Conservation (phyloP, 176 grass and related monocot genomes). For the Bonia amplexicaulis region DNA sequence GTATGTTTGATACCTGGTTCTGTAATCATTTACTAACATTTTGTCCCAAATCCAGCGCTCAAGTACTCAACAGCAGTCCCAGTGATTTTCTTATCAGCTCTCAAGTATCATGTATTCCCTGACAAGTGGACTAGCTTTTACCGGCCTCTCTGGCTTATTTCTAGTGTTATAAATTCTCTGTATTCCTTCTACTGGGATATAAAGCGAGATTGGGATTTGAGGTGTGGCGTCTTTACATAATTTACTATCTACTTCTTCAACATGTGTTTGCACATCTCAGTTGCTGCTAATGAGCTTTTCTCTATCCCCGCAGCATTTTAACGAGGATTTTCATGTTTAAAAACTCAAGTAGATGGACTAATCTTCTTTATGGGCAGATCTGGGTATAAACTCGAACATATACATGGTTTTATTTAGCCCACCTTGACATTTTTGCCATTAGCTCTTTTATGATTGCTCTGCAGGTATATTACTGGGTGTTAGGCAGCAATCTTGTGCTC, state of each 20-base stretch:
- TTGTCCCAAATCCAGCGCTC: constrained; percentile 55
- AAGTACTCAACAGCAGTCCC: constrained; percentile 94
- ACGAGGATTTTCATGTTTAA: constrained; percentile 94
- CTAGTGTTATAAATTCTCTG: constrained; percentile 75
- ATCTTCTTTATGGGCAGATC: constrained; percentile 54
- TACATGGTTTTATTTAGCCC: constrained; percentile 1
- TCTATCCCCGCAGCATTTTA: constrained; percentile 58
- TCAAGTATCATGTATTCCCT: constrained; percentile 89
- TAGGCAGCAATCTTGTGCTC: constrained; percentile 87
- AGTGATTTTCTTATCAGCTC: constrained; percentile 87
- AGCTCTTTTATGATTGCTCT: neutral
- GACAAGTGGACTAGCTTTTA: constrained; percentile 77
- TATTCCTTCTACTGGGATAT: constrained; percentile 99
- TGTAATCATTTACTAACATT: constrained; percentile 24
- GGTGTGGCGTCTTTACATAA: constrained; percentile 33
- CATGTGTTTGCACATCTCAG: neutral
- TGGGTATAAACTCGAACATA: constrained; percentile 53
- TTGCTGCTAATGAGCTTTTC: constrained; percentile 24
- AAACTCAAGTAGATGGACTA: constrained; percentile 57
- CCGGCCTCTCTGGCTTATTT: constrained; percentile 85
- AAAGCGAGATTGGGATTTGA: constrained; percentile 96
- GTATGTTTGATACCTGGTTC: neutral
- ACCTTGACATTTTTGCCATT: neutral
- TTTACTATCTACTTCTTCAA: neutral
- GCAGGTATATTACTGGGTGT: constrained; percentile 84